Conservation (phyloP, 768 basidiomycete species). For the Erythrobasidium yunnanense region DNA sequence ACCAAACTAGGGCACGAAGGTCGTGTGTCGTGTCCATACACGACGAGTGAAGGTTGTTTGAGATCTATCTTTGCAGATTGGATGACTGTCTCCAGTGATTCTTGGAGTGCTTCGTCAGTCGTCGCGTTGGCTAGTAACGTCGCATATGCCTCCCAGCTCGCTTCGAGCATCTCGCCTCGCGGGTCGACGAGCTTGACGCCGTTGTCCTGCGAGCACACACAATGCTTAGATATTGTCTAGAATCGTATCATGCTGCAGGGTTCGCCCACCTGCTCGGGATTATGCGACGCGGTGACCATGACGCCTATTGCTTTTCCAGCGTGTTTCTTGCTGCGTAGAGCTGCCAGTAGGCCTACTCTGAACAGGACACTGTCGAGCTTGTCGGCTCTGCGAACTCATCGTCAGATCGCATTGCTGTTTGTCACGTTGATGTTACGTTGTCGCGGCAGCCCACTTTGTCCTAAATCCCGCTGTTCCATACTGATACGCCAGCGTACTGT, state of each 20-base stretch:
- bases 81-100: slow-evolving; percentile 55
- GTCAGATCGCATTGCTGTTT: too few species aligned
- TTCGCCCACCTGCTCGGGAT: slow-evolving; percentile 85
- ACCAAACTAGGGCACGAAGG: slow-evolving; percentile 71
- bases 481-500: slow-evolving; percentile 37
- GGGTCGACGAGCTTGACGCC: slow-evolving; percentile 98
- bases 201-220: slow-evolving; percentile 61
- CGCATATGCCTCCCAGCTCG: slow-evolving; percentile 81
- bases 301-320: slow-evolving; percentile 86
- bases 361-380: slow-evolving; percentile 81
- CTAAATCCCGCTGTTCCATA: slow-evolving; percentile 48
- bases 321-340: slow-evolving; percentile 77
- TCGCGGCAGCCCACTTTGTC: slow-evolving; percentile 43
- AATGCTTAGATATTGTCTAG: background rate
- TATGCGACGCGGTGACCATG: slow-evolving; percentile 99
- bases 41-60: slow-evolving; percentile 63
- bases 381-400: slow-evolving; percentile 41
- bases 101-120: slow-evolving; percentile 61
- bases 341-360: slow-evolving; percentile 80
- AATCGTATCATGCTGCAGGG: too few species aligned
- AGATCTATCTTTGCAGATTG: slow-evolving; percentile 62
- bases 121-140: slow-evolving; percentile 74
- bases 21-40: slow-evolving; percentile 87
- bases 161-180: slow-evolving; percentile 90
- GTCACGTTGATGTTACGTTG: too few species aligned